A percentile compares a stretch with the other conserved stretches of the same genome.
Evolutionary conservation across 768 basidiomycete species (phyloP).

Genomic region (Termitomyces sp.): DNA sequence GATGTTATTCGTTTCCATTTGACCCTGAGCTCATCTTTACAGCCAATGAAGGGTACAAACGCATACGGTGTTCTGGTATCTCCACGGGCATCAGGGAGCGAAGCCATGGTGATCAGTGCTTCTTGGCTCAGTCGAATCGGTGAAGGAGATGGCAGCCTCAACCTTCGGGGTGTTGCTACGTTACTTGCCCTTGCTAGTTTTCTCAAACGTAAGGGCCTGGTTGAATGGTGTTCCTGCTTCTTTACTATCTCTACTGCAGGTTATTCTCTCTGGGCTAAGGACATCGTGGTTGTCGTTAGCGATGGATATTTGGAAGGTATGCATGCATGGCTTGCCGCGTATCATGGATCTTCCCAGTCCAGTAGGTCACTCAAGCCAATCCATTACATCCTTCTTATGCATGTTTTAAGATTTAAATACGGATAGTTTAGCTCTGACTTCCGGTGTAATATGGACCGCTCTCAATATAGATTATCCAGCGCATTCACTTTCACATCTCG

Average conservation of each 20-base stretch:
- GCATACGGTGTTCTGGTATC: conserved; percentile 80
- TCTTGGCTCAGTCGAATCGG: conserved; percentile 77
- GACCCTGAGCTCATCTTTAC: conserved; percentile 3
- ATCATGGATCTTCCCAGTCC: conserved; percentile 65
- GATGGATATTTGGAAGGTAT: conserved; percentile 90
- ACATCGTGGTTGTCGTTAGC: conserved; percentile 84
- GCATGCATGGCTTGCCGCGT: conserved; percentile 87
- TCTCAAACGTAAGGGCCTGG: conserved; percentile 61
- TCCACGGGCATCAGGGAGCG: conserved; percentile 88
- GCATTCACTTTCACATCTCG: conserved; percentile 94
- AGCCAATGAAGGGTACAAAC: conserved; percentile 69
- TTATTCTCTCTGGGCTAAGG: conserved; percentile 93
- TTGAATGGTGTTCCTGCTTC: background rate
- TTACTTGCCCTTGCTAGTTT: conserved; percentile 82
- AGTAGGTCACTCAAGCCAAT: conserved; percentile 37
- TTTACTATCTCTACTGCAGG: conserved; percentile 34
- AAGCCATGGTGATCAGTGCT: conserved; percentile 89
- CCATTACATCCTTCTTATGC: background rate
- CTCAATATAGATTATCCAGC: conserved; percentile 94
- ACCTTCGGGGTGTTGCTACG: conserved; percentile 84
- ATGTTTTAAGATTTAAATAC: conserved; percentile 54
- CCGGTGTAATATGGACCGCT: conserved; percentile 95
- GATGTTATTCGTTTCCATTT: background rate
- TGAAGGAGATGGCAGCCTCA: conserved; percentile 56
- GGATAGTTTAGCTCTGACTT: conserved; percentile 58